Percentiles rank a stretch among this genome's conserved stretches.
These are phyloP conservation scores for Cordyceps sp. DNA, from an alignment of 2,329 filamentous ascomycete species.

Conservation along the genomic window DNA sequence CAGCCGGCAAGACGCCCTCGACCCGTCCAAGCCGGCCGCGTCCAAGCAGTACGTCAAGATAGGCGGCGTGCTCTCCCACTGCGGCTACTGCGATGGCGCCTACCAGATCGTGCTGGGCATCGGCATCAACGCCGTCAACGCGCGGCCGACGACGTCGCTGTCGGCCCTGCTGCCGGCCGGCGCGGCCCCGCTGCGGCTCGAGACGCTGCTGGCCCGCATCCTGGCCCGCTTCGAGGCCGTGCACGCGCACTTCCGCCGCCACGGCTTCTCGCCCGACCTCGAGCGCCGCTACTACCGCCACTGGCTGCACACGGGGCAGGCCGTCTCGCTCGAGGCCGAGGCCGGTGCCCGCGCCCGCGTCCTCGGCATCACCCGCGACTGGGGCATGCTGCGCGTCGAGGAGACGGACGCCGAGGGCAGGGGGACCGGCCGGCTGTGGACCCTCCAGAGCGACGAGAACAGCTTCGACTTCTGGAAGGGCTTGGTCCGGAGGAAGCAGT, in stretches of 20 bases:
- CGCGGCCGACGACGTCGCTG: slow-evolving; percentile 73
- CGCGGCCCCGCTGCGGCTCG: slow-evolving; percentile 46
- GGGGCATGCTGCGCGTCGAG: slow-evolving; percentile 72
- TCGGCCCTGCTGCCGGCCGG: slow-evolving; percentile 47
- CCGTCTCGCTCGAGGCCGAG: slow-evolving; percentile 62
- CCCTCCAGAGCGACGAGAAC: slow-evolving; percentile 89
- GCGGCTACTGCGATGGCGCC: slow-evolving; percentile 55
- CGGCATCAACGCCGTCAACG: slow-evolving; percentile 74
- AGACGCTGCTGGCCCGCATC: slow-evolving; percentile 69
- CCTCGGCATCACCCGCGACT: slow-evolving; percentile 79
- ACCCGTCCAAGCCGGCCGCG: slow-evolving; percentile 35
- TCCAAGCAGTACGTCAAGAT: slow-evolving; percentile 62
- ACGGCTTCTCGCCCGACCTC: slow-evolving; percentile 58
- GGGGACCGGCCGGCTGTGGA: slow-evolving; percentile 61
- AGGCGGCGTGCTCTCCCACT: slow-evolving; percentile 83
- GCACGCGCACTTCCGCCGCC: slow-evolving; percentile 57
- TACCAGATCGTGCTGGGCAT: slow-evolving; percentile 80
- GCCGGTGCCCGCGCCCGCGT: slow-evolving; percentile 61
- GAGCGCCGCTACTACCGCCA: slow-evolving; percentile 63
- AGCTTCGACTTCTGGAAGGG: slow-evolving; percentile 97
- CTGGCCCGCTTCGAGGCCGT: slow-evolving; percentile 62
- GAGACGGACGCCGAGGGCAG: slow-evolving; percentile 61
- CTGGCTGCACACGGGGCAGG: slow-evolving; percentile 71
- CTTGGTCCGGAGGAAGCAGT: slow-evolving; percentile 65
- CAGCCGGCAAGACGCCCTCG: slow-evolving; percentile 44